Base-by-base conservation (phyloP, 2,329 filamentous ascomycete genomes). In the Colletotrichum sp. region DNA sequence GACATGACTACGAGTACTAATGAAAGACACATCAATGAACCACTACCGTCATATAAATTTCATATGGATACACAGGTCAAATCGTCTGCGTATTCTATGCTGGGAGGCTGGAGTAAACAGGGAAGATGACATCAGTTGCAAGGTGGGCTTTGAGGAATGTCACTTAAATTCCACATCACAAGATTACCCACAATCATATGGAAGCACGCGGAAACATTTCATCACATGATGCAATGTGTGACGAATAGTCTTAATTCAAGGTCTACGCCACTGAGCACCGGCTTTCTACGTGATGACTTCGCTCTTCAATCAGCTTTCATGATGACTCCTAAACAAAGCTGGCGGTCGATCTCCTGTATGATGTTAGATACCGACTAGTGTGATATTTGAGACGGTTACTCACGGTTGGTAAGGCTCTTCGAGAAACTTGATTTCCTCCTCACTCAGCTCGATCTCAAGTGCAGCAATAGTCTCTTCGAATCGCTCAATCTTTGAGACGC, bases 201-300 rank as follows among this genome's bases (percentile, higher is more conserved):
- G 3, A 56, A 15, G 21, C 0, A 16, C 52, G 4, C 0, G n/a
- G 4, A 15, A 56, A 26, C 15, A 26, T 16, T 0, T 16, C 13
- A 16, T 9, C 24, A 15, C 4, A 21, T 0, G 52, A 26, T 56
- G 52, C 52, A 21, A 56, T 7, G 1, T 15, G 52, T 26, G 3
- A 56, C 6, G 6, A 9, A 56, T 26, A 26, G 6, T 56, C 4
- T 26, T 56, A 15, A 55, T 16, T 13, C 15, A 6, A 56, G 24
- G 24, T 56, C 24, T 26, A 26, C 13, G 12, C 24, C 0, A 16
- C 5, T 13, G 21, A 8, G 4, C 2, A 26, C 52, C 15, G 1
- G 52, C 24, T 10, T 56, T 16, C 24, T 16, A 26, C 13, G 8
- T 0, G 52, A 9, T 56, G 52, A 26, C 12, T 26, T 26, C 12